Conservation (phyloP, 192 early-diverging fungal genomes). For the Coemansia sp. region DNA sequence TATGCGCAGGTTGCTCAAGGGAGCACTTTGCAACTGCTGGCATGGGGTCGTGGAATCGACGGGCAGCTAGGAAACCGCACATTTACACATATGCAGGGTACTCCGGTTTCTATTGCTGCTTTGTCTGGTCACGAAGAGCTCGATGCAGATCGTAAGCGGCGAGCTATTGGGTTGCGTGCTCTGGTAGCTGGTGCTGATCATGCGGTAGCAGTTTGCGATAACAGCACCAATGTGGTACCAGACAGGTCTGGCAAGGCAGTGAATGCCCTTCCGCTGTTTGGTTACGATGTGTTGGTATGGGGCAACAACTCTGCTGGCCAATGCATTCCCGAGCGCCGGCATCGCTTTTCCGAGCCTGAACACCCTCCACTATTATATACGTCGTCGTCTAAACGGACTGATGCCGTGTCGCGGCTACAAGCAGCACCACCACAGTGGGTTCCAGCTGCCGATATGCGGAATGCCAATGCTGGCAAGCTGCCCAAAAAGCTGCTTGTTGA, state of each 20-base stretch:
- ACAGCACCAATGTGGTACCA: constrained; percentile 33
- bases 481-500: constrained; percentile 23
- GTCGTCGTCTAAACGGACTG: not conserved
- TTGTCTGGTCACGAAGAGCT: constrained; percentile 25
- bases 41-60: constrained; percentile 41
- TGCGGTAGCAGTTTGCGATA: constrained; percentile 33
- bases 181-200: constrained; percentile 23
- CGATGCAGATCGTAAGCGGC: constrained; percentile 7
- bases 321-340: constrained; percentile 36
- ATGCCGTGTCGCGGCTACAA: constrained; percentile 13
- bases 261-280: constrained; percentile 19
- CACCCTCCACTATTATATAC: constrained; percentile 26
- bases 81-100: constrained; percentile 35
- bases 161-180: constrained; percentile 23
- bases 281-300: constrained; percentile 44
- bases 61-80: constrained; percentile 39
- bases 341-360: constrained; percentile 27
- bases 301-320: constrained; percentile 35
- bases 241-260: constrained; percentile 23
- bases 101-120: constrained; percentile 1
- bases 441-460: constrained; percentile 6
- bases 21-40: constrained; percentile 11
- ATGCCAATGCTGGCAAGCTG: not conserved
- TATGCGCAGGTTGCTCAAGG: constrained; percentile 21
- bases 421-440: constrained; percentile 45